Evolutionary conservation across 208 protist species (phyloP).

Genomic region (Porcisia hertigi): DNA sequence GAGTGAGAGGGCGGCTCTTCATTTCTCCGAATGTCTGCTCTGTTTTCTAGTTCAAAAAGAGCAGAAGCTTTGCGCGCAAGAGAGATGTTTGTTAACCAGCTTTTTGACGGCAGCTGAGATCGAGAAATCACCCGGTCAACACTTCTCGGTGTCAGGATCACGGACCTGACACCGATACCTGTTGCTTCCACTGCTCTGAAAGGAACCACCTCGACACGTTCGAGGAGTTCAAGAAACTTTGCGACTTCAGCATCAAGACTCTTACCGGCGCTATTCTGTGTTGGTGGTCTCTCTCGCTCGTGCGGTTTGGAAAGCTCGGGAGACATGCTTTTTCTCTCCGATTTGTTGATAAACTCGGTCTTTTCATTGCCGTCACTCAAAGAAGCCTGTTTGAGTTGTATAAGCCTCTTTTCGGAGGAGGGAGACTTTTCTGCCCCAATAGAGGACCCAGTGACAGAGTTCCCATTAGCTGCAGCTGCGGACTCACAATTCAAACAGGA

Average conservation of each 20-base stretch:
- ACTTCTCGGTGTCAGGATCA: constrained; percentile 10
- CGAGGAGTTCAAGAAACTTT: not conserved
- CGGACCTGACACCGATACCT: constrained; percentile 10
- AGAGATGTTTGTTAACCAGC: constrained; percentile 22
- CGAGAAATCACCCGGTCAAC: not conserved
- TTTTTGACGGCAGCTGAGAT: constrained; percentile 18
- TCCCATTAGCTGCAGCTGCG: not conserved
- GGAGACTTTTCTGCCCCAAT: not conserved
- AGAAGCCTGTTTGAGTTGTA: not conserved
- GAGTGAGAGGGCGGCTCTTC: not conserved
- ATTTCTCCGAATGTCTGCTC: not conserved
- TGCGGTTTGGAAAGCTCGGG: not conserved
- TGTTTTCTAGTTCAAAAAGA: constrained; percentile 7
- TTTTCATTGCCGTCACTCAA: not conserved
- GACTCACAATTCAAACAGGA: not conserved
- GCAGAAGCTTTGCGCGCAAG: constrained; percentile 1
- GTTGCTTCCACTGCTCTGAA: constrained; percentile 21
- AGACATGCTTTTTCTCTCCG: not conserved
- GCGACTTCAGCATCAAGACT: not conserved
- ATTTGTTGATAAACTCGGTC: not conserved
- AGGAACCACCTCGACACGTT: constrained; percentile 4
- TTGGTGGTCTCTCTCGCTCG: not conserved
- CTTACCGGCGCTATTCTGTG: not conserved
- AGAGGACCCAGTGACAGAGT: not conserved
- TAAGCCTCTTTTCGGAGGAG: not conserved